Percentiles rank a stretch among this genome's conserved stretches.
phyloP scores from a whole-genome alignment of 495 filamentous ascomycete genomes.

The Aspergillus sclerotioniger region DNA sequence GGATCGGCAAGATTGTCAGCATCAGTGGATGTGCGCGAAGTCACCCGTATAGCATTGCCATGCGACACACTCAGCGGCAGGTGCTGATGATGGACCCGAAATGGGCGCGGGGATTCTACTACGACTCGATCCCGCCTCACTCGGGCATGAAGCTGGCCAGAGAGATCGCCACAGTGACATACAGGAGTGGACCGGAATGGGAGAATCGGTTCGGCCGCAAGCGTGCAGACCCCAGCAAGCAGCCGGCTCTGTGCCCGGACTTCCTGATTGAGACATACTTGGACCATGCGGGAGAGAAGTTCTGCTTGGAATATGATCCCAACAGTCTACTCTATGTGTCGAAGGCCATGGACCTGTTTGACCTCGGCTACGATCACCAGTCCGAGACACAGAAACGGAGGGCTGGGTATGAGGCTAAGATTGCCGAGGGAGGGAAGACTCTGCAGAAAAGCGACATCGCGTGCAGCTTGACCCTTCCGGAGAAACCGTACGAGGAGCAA shows the following conservation, averaged over 20 bases:
- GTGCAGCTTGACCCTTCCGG: conserved; percentile 84
- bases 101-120: conserved; percentile 98
- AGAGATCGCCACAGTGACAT: conserved; percentile 97
- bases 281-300: conserved; percentile 98
- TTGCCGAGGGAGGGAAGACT: conserved; percentile 36
- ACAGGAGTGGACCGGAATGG: conserved; percentile 96
- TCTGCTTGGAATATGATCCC: conserved; percentile 95
- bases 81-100: conserved; percentile 98
- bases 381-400: conserved; percentile 46
- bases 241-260: conserved; percentile 90
- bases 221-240: conserved; percentile 79
- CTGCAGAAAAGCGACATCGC: conserved; percentile 35
- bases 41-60: conserved; percentile 97
- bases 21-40: conserved; percentile 93
- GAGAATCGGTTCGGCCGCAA: conserved; percentile 89
- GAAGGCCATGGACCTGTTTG: conserved; percentile 99
- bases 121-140: conserved; percentile 84
- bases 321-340: conserved; percentile 96
- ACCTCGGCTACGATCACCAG: conserved; percentile 73
- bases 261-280: conserved; percentile 98
- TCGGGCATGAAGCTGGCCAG: conserved; percentile 96
- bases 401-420: conserved; percentile 47
- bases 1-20: conserved; percentile 77
- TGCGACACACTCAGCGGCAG: conserved; percentile 98
- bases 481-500: conserved; percentile 80